Conservation (phyloP, 2,329 filamentous ascomycete genomes). For the Hyphodiscus sp. region DNA sequence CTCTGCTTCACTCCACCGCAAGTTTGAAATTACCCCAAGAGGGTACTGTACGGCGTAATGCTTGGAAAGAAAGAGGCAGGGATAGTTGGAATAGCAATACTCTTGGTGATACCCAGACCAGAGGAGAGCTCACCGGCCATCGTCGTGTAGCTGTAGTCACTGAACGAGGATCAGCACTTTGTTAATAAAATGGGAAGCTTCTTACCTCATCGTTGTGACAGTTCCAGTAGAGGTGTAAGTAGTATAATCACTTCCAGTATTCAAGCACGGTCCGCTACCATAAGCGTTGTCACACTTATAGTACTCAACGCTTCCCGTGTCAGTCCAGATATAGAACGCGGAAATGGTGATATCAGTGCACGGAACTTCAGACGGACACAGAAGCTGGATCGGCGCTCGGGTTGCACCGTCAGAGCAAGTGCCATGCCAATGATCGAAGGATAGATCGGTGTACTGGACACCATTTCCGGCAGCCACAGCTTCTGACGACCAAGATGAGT, state of each 20-base stretch:
- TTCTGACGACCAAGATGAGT: conserved; percentile 46
- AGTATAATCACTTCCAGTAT: conserved; percentile 8
- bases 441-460: conserved; percentile 45
- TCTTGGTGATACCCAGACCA: conserved; percentile 14
- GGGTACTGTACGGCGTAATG: conserved; percentile 11
- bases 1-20: too few relatives aligned
- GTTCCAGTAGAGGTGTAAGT: conserved; percentile 8
- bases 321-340: conserved; percentile 48
- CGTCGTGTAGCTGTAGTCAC: conserved; percentile 16
- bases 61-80: conserved; percentile 14
- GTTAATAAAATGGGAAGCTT: background rate
- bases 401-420: conserved; percentile 35
- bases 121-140: conserved; percentile 18
- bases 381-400: conserved; percentile 47
- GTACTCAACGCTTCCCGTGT: conserved; percentile 34
- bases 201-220: conserved; percentile 11
- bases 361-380: conserved; percentile 44
- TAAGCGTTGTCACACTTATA: conserved; percentile 45
- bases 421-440: conserved; percentile 50
- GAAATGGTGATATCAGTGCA: conserved; percentile 46
- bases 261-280: conserved; percentile 41
- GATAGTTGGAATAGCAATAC: conserved; percentile 19
- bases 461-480: conserved; percentile 39
- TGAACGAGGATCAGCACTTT: background rate
- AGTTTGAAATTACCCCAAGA: conserved; percentile 9